Conservation (phyloP, 805 yeast genomes). For the Sporopachydermia quercuum region DNA sequence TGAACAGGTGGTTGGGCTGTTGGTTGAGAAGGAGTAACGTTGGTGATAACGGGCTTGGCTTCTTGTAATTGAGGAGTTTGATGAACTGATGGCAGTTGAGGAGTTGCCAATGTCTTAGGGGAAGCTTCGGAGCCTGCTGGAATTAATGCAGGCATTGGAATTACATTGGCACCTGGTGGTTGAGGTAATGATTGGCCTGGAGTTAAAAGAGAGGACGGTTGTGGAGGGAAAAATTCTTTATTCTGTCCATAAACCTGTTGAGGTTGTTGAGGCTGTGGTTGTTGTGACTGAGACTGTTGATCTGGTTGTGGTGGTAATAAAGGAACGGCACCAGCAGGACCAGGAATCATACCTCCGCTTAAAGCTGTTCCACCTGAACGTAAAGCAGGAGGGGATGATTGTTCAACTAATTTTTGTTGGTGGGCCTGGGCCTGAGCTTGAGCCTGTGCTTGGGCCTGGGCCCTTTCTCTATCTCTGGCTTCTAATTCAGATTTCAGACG, state of each 20-base stretch:
- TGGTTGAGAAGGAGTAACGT: conserved; percentile 8
- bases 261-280: conserved; percentile 12
- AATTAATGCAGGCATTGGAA: conserved; percentile 7
- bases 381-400: conserved; percentile 6
- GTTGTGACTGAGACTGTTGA: conserved; percentile 13
- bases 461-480: conserved; percentile 46
- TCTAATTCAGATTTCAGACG: conserved; percentile 79
- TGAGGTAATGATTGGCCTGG: not conserved
- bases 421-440: conserved; percentile 11
- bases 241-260: not conserved
- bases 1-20: conserved; percentile 10
- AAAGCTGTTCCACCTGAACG: conserved; percentile 7
- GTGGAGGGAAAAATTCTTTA: conserved; percentile 3
- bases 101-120: conserved; percentile 11
- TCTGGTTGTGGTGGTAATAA: conserved; percentile 22
- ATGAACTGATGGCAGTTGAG: conserved; percentile 8
- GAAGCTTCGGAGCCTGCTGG: conserved; percentile 7
- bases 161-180: conserved; percentile 4
- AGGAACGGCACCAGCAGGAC: conserved; percentile 17
- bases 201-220: not conserved
- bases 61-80: conserved; percentile 8
- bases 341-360: conserved; percentile 6
- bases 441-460: conserved; percentile 8
- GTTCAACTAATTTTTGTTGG: conserved; percentile 12
- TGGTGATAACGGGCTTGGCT: conserved; percentile 6